A percentile compares a stretch with the other conserved stretches of the same genome.
Evolutionary conservation across 2,329 filamentous ascomycete genomes (phyloP).

Genomic region (Aspergillus sp.): DNA sequence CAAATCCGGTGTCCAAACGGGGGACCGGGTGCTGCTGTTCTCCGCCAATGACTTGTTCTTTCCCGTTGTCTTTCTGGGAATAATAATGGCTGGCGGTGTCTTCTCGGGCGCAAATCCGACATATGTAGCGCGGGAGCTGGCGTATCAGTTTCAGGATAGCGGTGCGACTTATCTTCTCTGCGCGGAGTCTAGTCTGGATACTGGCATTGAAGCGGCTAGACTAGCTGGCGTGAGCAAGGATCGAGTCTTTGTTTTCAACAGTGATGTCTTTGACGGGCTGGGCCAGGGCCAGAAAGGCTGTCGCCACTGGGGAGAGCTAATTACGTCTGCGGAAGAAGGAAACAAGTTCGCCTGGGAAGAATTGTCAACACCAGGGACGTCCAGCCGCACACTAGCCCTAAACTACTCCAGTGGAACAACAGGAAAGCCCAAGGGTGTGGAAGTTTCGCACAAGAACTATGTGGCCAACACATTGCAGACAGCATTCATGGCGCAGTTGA

Average conservation of each 20-base stretch:
- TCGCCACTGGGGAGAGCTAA: slow-evolving; percentile 58
- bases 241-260: slow-evolving; percentile 61
- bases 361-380: slow-evolving; percentile 35
- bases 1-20: slow-evolving; percentile 56
- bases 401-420: slow-evolving; percentile 74
- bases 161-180: slow-evolving; percentile 59
- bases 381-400: slow-evolving; percentile 48
- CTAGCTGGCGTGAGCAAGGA: slow-evolving; percentile 49
- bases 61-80: slow-evolving; percentile 62
- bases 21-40: slow-evolving; percentile 68
- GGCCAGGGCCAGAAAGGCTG: slow-evolving; percentile 36
- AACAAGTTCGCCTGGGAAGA: slow-evolving; percentile 56
- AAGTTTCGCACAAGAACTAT: slow-evolving; percentile 71
- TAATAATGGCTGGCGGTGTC: slow-evolving; percentile 69
- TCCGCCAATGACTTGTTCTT: slow-evolving; percentile 68
- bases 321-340: slow-evolving; percentile 48
- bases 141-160: slow-evolving; percentile 67
- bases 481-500: slow-evolving; percentile 40
- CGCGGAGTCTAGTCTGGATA: slow-evolving; percentile 52
- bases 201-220: slow-evolving; percentile 60
- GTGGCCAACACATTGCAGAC: slow-evolving; percentile 63
- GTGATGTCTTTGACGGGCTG: slow-evolving; percentile 41
- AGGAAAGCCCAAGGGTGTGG: slow-evolving; percentile 75
- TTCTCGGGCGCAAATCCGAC: slow-evolving; percentile 70
- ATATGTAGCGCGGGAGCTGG: slow-evolving; percentile 64